phyloP scores from a whole-genome alignment of 108 stramenopile species.

The Fragilaria radians region DNA sequence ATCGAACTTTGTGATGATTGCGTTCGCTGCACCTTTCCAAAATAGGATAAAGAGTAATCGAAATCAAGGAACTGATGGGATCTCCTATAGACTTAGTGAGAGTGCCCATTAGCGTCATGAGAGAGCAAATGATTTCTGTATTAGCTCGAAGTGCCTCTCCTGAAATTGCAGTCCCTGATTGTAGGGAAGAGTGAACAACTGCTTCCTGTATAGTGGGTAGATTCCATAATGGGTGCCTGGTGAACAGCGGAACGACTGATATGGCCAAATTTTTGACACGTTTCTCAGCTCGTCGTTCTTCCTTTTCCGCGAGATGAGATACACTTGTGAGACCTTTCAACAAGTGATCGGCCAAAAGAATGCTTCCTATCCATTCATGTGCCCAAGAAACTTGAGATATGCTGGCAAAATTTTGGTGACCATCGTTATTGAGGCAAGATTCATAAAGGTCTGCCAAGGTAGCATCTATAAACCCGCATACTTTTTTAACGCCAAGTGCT shows the following conservation, averaged over 20 bases:
- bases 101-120: constrained; percentile 26
- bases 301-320: neutral
- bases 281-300: neutral
- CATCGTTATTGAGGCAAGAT: neutral
- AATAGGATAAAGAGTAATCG: constrained; percentile 32
- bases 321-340: neutral
- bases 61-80: constrained; percentile 15
- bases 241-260: constrained; percentile 1
- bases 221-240: constrained; percentile 1
- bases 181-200: too few species aligned
- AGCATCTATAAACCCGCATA: constrained; percentile 6
- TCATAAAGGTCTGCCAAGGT: neutral
- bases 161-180: constrained; percentile 6
- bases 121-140: constrained; percentile 23
- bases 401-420: neutral
- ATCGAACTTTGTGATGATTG: constrained; percentile 33
- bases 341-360: constrained; percentile 2
- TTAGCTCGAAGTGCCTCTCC: constrained; percentile 26
- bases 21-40: constrained; percentile 25
- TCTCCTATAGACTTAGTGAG: constrained; percentile 14
- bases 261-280: neutral
- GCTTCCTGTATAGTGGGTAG: constrained; percentile 2
- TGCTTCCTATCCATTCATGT: constrained; percentile 4
- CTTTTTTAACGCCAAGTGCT: constrained; percentile 17
- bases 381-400: constrained; percentile 1